These are phyloP conservation scores for Aristolochia contorta DNA, from an alignment of 164 flowering plant species.

Conservation along the genomic window DNA sequence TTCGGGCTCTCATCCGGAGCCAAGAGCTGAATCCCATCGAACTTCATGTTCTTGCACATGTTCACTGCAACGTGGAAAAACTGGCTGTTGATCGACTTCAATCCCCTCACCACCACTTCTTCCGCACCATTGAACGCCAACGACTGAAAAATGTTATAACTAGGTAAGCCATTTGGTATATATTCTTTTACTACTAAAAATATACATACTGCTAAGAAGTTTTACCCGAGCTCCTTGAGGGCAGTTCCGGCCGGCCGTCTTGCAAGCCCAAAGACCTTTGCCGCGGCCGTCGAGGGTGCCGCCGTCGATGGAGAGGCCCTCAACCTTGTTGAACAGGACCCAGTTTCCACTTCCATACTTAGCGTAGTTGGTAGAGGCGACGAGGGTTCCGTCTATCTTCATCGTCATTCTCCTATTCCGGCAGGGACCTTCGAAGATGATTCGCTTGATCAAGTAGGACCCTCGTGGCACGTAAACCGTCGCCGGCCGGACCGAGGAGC, in stretches of 20 bases:
- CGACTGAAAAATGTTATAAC: conserved; percentile 25
- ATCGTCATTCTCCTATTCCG: conserved; percentile 9
- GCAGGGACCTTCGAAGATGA: conserved; percentile 15
- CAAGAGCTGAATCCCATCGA: conserved; percentile 12
- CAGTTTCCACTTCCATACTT: conserved; percentile 23
- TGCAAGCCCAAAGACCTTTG: conserved; percentile 38
- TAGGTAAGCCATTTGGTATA: no score
- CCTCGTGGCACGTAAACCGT: conserved; percentile 23
- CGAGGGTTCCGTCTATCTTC: conserved; percentile 18
- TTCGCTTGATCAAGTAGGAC: conserved; percentile 12
- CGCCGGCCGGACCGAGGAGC: conserved; percentile 10
- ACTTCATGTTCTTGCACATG: conserved; percentile 20
- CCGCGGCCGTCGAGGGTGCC: conserved; percentile 52
- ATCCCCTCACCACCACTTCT: conserved; percentile 21
- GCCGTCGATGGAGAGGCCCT: conserved; percentile 28
- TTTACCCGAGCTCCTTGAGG: conserved; percentile 21
- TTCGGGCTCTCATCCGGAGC: conserved; percentile 28
- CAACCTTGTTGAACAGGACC: conserved; percentile 31
- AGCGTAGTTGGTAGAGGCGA: conserved; percentile 21
- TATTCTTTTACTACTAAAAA: no score
- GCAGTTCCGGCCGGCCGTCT: conserved; percentile 9
- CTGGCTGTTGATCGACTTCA: conserved; percentile 39
- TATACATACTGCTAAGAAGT: no score
- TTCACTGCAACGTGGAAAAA: conserved; percentile 27
- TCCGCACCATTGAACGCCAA: conserved; percentile 13